These are phyloP conservation scores for Miamiensis avidus DNA, from an alignment of 169 alveolate species.

Conservation along the genomic window DNA sequence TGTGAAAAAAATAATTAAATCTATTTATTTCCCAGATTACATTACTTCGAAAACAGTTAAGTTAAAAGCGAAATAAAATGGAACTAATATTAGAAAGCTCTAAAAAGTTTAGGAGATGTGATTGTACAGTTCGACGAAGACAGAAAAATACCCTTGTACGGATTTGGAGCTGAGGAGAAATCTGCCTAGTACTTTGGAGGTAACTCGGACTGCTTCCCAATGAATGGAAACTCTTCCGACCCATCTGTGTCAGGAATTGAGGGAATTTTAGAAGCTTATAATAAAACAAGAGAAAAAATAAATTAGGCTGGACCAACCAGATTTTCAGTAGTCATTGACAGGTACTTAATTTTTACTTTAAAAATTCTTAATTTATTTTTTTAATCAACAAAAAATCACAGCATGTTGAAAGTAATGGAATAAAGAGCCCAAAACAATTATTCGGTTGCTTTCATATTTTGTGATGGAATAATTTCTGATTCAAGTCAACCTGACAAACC, in stretches of 20 bases:
- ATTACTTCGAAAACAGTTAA: no score
- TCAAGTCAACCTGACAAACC: neutral
- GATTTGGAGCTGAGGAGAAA: neutral
- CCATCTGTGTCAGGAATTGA: neutral
- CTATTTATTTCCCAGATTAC: no score
- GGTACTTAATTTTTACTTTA: neutral
- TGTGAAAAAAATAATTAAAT: no score
- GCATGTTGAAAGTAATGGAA: neutral
- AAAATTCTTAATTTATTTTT: no score
- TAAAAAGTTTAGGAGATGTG: neutral
- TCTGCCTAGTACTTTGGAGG: neutral
- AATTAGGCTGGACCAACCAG: neutral
- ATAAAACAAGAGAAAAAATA: neutral
- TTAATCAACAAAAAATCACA: neutral
- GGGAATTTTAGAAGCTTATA: neutral
- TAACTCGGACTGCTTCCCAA: neutral
- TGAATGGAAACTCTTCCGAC: neutral
- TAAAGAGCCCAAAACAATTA: neutral
- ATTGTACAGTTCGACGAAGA: neutral
- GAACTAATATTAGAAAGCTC: neutral
- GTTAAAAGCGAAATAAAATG: no score
- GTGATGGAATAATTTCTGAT: neutral
- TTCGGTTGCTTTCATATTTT: neutral
- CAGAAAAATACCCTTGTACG: neutral
- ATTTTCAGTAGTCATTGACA: neutral